phyloP scores from a whole-genome alignment of 2,329 filamentous ascomycete species.

The Colletotrichum sp. region DNA sequence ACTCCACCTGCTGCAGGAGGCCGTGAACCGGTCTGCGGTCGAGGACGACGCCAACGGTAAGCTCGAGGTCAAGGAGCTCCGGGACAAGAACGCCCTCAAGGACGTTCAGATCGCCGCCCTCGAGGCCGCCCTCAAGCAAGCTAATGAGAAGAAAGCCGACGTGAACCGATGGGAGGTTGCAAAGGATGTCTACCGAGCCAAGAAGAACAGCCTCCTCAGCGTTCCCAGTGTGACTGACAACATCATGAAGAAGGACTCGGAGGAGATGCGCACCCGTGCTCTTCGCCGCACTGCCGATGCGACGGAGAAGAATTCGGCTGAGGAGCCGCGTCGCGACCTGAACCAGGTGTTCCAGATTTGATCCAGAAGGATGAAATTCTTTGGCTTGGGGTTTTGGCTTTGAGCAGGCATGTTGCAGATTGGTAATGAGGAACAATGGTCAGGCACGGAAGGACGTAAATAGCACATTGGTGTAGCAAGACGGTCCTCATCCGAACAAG shows the following conservation, averaged over 20 bases:
- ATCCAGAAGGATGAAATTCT: not conserved
- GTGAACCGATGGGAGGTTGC: not conserved
- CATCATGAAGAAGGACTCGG: not conserved
- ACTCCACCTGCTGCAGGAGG: not conserved
- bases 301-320: not conserved
- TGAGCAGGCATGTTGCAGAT: not conserved
- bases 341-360: not conserved
- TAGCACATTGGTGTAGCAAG: not conserved
- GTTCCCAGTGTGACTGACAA: not conserved
- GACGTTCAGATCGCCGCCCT: not conserved
- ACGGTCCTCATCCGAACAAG: not conserved
- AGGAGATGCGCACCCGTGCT: not conserved
- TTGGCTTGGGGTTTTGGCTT: not conserved
- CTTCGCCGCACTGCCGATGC: not conserved
- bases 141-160: not conserved
- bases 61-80: constrained; percentile 31
- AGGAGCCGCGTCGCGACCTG: not conserved
- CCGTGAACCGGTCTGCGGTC: not conserved
- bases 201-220: not conserved
- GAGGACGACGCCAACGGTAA: not conserved
- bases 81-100: not conserved
- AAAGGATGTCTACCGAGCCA: not conserved
- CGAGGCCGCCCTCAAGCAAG: constrained; percentile 30
- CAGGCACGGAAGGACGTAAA: not conserved
- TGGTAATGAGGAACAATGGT: not conserved